These are phyloP conservation scores for Tylopilus sp. DNA, from an alignment of 1,284 basidiomycete species.

Conservation along the genomic window DNA sequence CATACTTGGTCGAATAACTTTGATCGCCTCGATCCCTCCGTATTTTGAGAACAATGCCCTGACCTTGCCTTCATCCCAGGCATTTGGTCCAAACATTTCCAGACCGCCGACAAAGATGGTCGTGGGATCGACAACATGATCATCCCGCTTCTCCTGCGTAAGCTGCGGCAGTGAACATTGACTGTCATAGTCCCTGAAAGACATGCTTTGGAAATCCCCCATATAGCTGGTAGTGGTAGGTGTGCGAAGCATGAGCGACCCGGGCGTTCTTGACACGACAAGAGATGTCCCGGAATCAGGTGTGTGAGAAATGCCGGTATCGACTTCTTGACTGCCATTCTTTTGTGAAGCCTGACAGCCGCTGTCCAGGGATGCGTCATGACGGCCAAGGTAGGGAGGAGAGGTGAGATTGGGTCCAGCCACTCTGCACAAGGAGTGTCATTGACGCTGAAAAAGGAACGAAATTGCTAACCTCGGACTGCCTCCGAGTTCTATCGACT, in stretches of 20 bases:
- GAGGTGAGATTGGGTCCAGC: constrained; percentile 6
- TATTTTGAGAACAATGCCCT: constrained; percentile 55
- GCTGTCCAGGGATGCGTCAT: constrained; percentile 12
- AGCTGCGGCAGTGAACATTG: constrained; percentile 18
- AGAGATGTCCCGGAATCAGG: constrained; percentile 47
- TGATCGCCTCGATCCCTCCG: constrained; percentile 59
- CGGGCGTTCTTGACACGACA: constrained; percentile 48
- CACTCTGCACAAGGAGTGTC: constrained; percentile 12
- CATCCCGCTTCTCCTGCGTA: constrained; percentile 17
- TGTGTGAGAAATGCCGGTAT: constrained; percentile 40
- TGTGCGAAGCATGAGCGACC: constrained; percentile 43
- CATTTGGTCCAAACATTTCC: constrained; percentile 54
- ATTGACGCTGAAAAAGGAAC: constrained; percentile 2
- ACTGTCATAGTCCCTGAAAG: constrained; percentile 26
- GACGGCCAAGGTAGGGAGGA: constrained; percentile 15
- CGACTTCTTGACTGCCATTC: constrained; percentile 35
- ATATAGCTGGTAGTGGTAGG: constrained; percentile 38
- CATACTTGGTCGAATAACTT: constrained; percentile 61
- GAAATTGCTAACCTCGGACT: constrained; percentile 15
- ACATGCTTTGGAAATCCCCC: constrained; percentile 32
- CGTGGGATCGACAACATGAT: constrained; percentile 53
- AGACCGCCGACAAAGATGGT: constrained; percentile 75
- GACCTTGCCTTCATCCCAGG: constrained; percentile 66
- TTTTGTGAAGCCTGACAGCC: constrained; percentile 9
- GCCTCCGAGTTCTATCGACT: constrained; percentile 11